Evolutionary conservation across 176 grass and related monocot genomes (phyloP), one percentile per base, ranked within the genome.

Genomic region (Bromus sterilis): DNA sequence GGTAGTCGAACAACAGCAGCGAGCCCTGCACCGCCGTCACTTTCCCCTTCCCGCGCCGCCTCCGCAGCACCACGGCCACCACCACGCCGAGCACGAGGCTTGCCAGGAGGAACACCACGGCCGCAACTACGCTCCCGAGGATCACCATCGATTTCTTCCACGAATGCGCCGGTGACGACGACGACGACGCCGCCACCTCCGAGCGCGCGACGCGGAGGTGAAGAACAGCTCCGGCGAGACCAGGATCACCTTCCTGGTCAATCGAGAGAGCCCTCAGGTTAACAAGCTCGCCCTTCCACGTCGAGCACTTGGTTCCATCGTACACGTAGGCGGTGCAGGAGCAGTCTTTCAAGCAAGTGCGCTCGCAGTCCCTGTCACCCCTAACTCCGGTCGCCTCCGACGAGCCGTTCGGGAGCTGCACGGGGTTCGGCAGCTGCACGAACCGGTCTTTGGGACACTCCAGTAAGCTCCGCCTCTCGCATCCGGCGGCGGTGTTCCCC

Each of bases 101-200:
- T 5, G 39, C 69, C 69, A 88, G 31, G 28, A 89, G 48, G 3
- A 89, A 24, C 35, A 80, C 87, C 59, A 84, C 87, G 12, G 20
- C 60, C 9, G 71, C 78, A 0, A 62, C 87, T 0, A 66, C 71
- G 77, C 77, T 28, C 26, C 29, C 18, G 0, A 89, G 9, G 31
- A 85, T 85, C 61, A 76, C 82, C 82, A 85, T 85, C 0, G 87
- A 80, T 49, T 89, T 89, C 25, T 40, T 76, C 87, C 87, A 85
- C 0, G 82, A 89, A 84, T 76, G 87, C 6, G 0, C 18, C 25
- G 23, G 25, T 14, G 77, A 11, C 2, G 60, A 6, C 23, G 60
- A 6, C 23, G 75, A 48, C 4, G 82, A 11, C 58, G 37, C 40
- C 14, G 66, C 40, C 68, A 69, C 70, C 49, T 89, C 87, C 40